Evolutionary conservation across 345 rosid species (phyloP).

Genomic region (Capsella bursapastoris): DNA sequence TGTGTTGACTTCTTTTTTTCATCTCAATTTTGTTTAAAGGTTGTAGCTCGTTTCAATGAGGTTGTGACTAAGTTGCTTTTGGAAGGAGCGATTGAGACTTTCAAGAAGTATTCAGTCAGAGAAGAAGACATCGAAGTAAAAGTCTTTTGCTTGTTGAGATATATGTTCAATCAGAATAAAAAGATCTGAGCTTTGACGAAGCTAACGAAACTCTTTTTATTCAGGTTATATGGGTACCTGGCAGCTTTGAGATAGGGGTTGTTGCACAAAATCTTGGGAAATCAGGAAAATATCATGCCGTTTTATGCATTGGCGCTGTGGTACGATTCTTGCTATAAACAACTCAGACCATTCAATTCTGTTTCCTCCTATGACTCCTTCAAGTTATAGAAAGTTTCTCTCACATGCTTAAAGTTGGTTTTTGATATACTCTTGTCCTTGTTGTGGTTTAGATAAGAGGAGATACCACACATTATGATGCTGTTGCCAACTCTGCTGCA

Average conservation of each 20-base stretch:
- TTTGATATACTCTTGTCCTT: slow-evolving; percentile 23
- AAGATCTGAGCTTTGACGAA: slow-evolving; percentile 14
- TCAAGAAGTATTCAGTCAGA: slow-evolving; percentile 75
- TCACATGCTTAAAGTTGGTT: slow-evolving; percentile 12
- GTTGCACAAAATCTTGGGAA: slow-evolving; percentile 82
- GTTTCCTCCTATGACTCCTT: not conserved
- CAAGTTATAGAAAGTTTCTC: slow-evolving; percentile 2
- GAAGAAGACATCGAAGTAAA: slow-evolving; percentile 83
- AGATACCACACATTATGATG: slow-evolving; percentile 95
- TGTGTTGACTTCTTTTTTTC: not conserved
- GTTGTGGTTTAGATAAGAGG: slow-evolving; percentile 73
- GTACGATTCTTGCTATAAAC: slow-evolving; percentile 51
- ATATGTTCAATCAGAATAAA: not conserved
- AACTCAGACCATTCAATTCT: not conserved
- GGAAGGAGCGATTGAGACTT: slow-evolving; percentile 89
- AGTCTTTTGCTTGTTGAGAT: not conserved
- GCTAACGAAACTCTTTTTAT: slow-evolving; percentile 17
- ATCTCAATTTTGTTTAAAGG: slow-evolving; percentile 47
- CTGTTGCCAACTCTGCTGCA: slow-evolving; percentile 93
- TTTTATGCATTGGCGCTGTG: slow-evolving; percentile 97
- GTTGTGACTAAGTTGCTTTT: slow-evolving; percentile 78
- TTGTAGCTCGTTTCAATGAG: slow-evolving; percentile 96
- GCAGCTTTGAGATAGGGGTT: slow-evolving; percentile 81
- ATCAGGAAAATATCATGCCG: slow-evolving; percentile 69
- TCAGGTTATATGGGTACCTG: slow-evolving; percentile 99